phyloP scores from a whole-genome alignment of 2,329 filamentous ascomycete genomes.

The Sclerotinia spermophila region DNA sequence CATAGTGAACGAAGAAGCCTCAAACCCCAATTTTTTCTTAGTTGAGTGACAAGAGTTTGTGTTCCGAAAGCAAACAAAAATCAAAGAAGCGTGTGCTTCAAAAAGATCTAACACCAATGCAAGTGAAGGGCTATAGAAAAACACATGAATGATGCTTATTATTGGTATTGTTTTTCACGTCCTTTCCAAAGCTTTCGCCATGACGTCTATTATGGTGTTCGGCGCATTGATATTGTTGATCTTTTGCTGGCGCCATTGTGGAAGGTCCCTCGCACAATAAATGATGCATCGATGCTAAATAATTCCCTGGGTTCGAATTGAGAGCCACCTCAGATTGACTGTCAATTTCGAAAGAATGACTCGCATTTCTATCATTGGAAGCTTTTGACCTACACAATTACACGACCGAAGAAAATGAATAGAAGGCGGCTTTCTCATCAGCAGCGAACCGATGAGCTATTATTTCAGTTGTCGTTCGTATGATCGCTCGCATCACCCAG shows the following conservation, averaged over 20 bases:
- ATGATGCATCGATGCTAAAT: neutral
- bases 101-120: neutral
- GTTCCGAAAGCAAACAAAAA: neutral
- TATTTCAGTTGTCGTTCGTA: neutral
- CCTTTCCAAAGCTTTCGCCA: neutral
- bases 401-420: neutral
- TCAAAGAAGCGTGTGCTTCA: neutral
- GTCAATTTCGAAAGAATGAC: neutral
- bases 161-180: too few relatives aligned
- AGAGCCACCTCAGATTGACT: neutral
- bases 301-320: neutral
- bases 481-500: neutral
- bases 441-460: neutral
- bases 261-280: too few relatives aligned
- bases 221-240: neutral
- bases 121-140: neutral
- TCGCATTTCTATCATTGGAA: neutral
- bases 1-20: accelerated
- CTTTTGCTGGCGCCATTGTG: accelerated
- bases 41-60: neutral
- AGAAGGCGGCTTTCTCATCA: neutral
- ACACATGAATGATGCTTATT: too few relatives aligned
- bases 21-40: neutral
- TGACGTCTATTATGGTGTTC: too few relatives aligned
- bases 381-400: accelerated